Percentiles rank a stretch among this genome's conserved stretches.
These are phyloP conservation scores for Cryphonectria carpinicola DNA, from an alignment of 2,329 filamentous ascomycete genomes.

Conservation along the genomic window DNA sequence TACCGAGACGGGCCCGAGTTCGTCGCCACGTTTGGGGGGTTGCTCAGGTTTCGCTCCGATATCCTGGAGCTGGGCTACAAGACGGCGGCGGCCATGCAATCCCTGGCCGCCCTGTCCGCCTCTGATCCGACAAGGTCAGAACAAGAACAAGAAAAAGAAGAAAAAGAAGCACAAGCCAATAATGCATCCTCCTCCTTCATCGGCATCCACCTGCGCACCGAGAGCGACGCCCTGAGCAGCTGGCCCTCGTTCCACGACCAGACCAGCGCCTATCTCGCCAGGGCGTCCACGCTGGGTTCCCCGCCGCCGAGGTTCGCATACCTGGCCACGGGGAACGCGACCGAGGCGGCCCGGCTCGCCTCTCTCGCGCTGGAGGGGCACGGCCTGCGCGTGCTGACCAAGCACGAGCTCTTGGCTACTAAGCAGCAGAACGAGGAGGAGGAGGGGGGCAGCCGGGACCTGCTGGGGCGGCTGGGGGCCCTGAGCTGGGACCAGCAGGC, in stretches of 20 bases:
- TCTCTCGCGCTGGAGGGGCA: slow-evolving; percentile 38
- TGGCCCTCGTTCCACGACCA: slow-evolving; percentile 52
- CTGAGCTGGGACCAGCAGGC: slow-evolving; percentile 51
- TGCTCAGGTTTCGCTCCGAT: slow-evolving; percentile 47
- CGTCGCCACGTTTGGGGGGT: slow-evolving; percentile 46
- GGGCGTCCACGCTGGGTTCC: slow-evolving; percentile 35
- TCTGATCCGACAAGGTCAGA: neutral
- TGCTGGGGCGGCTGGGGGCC: slow-evolving; percentile 39
- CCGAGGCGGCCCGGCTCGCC: slow-evolving; percentile 45
- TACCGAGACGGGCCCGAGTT: slow-evolving; percentile 53
- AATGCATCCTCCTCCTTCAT: slow-evolving; percentile 35
- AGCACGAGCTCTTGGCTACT: slow-evolving; percentile 40
- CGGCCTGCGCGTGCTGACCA: slow-evolving; percentile 43
- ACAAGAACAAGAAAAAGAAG: neutral
- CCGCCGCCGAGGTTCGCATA: slow-evolving; percentile 40
- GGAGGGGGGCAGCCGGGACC: slow-evolving; percentile 24
- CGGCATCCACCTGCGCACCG: slow-evolving; percentile 53
- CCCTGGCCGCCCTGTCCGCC: neutral
- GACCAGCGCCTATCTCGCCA: slow-evolving; percentile 43
- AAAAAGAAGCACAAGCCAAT: neutral
- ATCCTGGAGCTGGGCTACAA: slow-evolving; percentile 46
- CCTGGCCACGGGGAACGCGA: slow-evolving; percentile 50
- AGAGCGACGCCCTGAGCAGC: slow-evolving; percentile 49
- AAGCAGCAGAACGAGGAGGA: slow-evolving; percentile 20
- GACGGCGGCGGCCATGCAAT: slow-evolving; percentile 41